Percentiles rank a stretch among this genome's conserved stretches.
Evolutionary conservation across 495 filamentous ascomycete genomes (phyloP).

Genomic region (Tuber brumale): DNA sequence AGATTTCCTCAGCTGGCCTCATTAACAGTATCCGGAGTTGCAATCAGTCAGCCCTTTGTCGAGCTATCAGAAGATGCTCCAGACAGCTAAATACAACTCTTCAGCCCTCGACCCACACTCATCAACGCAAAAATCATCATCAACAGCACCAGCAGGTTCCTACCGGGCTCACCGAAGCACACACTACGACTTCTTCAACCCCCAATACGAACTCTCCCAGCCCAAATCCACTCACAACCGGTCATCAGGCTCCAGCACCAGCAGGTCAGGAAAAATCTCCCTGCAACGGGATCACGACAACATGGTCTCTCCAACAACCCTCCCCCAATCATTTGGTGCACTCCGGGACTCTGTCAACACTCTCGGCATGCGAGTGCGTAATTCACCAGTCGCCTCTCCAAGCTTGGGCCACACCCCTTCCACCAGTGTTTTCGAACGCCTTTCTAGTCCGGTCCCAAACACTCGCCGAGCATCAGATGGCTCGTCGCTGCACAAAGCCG

Average conservation of each 20-base stretch:
- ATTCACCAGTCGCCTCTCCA: conserved; percentile 15
- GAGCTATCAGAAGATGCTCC: background rate
- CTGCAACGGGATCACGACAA: conserved; percentile 8
- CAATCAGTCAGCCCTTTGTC: background rate
- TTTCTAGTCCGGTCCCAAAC: conserved; percentile 21
- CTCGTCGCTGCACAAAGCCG: conserved; percentile 16
- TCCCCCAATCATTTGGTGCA: conserved; percentile 27
- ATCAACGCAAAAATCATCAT: conserved; percentile 13
- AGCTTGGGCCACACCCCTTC: conserved; percentile 4
- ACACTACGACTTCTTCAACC: conserved; percentile 27
- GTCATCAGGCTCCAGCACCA: conserved; percentile 3
- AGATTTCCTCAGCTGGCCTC: background rate
- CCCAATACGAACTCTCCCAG: conserved; percentile 27
- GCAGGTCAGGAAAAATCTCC: conserved; percentile 11
- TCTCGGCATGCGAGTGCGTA: conserved; percentile 28
- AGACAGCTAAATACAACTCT: background rate
- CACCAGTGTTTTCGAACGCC: conserved; percentile 12
- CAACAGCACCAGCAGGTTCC: conserved; percentile 3
- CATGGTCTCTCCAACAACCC: conserved; percentile 18
- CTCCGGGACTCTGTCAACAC: conserved; percentile 23
- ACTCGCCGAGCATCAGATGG: conserved; percentile 25
- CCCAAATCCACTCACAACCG: background rate
- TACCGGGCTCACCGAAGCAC: conserved; percentile 17
- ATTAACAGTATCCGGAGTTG: background rate
- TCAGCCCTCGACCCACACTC: background rate